phyloP scores from a whole-genome alignment of 2,329 filamentous ascomycete species.

The Alternaria panax region DNA sequence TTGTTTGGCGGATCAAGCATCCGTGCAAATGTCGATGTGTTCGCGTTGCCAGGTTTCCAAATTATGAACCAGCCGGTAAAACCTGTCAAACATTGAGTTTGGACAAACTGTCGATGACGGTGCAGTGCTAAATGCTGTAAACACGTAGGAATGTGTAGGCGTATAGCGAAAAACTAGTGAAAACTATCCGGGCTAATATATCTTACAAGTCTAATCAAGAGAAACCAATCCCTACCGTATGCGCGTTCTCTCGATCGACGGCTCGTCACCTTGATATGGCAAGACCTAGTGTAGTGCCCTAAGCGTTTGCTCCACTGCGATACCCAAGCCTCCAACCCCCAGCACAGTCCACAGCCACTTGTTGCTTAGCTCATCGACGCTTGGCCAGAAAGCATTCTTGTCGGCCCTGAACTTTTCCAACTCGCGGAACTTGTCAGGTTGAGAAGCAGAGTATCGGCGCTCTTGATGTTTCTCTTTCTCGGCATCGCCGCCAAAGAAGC shows the following conservation, averaged over 20 bases:
- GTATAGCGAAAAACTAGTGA: background rate
- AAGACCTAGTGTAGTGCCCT: constrained; percentile 39
- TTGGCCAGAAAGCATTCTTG: constrained; percentile 69
- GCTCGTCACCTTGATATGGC: background rate
- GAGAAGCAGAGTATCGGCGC: constrained; percentile 60
- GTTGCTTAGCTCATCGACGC: constrained; percentile 58
- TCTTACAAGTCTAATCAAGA: background rate
- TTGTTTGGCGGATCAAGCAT: background rate
- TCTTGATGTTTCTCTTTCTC: constrained; percentile 62
- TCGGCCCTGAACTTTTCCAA: constrained; percentile 60
- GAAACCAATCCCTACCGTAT: background rate
- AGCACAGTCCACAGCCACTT: constrained; percentile 64
- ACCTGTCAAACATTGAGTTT: background rate
- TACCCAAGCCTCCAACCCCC: constrained; percentile 59
- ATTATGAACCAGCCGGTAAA: background rate
- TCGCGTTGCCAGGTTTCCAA: background rate
- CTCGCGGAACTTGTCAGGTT: constrained; percentile 61
- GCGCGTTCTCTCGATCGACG: background rate
- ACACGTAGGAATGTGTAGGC: background rate
- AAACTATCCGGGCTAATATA: background rate
- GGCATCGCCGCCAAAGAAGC: constrained; percentile 64
- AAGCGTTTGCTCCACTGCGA: constrained; percentile 56
- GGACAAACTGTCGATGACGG: background rate
- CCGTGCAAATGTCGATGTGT: background rate
- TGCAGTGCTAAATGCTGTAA: background rate